Conservation (phyloP, 441 rosid genomes). For the Pelargonium citronellum region DNA sequence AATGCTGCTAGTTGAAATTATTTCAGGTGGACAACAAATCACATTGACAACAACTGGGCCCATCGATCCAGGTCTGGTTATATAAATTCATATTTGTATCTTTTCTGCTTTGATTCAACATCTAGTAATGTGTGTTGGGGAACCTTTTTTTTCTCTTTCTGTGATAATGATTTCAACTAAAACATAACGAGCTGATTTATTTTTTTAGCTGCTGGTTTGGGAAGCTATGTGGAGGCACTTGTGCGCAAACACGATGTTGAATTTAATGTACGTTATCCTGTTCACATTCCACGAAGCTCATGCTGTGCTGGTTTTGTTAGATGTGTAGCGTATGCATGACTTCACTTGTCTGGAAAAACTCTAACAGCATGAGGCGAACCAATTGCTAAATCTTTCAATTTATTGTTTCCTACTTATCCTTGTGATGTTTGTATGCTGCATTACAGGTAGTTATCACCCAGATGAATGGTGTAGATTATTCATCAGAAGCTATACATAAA, state of each 20-base stretch:
- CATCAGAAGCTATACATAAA: conserved; percentile 69
- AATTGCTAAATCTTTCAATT: not conserved
- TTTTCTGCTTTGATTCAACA: not conserved
- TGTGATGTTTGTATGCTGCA: conserved; percentile 9
- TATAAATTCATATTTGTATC: not conserved
- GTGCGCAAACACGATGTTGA: conserved; percentile 82
- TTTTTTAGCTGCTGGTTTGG: conserved; percentile 77
- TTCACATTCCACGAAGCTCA: not conserved
- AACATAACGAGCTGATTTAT: not conserved
- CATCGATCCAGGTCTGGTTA: conserved; percentile 64
- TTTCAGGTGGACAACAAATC: conserved; percentile 41
- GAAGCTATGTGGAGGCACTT: conserved; percentile 91
- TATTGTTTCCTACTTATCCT: not conserved
- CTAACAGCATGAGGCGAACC: not conserved
- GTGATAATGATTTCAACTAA: not conserved
- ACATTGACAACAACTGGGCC: conserved; percentile 61
- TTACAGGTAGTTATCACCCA: conserved; percentile 75
- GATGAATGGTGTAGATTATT: conserved; percentile 55
- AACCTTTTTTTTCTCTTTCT: not conserved
- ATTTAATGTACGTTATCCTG: conserved; percentile 54
- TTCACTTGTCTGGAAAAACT: too few relatives aligned
- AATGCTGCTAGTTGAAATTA: conserved; percentile 59
- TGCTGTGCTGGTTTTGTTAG: not conserved
- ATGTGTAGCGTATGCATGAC: not conserved
- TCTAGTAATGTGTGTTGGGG: not conserved